Conservation (phyloP, 73 alveolate species). For the Uronychia setigera region DNA sequence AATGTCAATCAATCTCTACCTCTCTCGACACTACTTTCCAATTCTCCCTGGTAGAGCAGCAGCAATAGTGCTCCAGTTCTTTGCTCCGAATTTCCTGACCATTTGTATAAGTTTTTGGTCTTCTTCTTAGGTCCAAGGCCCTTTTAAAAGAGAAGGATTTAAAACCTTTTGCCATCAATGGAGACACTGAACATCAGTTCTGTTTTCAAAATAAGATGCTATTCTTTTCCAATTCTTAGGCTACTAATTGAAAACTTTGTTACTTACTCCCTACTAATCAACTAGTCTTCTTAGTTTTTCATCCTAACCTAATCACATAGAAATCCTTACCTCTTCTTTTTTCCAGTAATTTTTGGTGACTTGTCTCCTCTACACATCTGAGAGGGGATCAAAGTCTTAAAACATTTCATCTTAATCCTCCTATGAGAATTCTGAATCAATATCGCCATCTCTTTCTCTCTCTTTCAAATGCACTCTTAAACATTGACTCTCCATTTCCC, state of each 20-base stretch:
- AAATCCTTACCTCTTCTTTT: constrained; percentile 32
- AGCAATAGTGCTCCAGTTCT: constrained; percentile 86
- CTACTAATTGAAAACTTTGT: not conserved
- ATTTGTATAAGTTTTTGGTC: constrained; percentile 75
- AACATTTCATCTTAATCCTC: no score
- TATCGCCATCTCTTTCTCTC: no score
- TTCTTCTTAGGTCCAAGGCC: constrained; percentile 92
- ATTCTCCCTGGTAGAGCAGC: constrained; percentile 82
- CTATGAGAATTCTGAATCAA: no score
- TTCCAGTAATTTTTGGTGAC: constrained; percentile 38
- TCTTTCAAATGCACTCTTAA: no score
- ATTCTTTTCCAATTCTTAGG: constrained; percentile 76
- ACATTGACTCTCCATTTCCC: no score
- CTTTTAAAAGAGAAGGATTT: constrained; percentile 81
- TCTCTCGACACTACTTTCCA: constrained; percentile 89
- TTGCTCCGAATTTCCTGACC: constrained; percentile 78
- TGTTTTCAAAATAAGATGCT: constrained; percentile 63
- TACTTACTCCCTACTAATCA: constrained; percentile 54
- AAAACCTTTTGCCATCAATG: constrained; percentile 80
- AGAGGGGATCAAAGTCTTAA: no score
- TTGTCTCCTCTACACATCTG: not conserved
- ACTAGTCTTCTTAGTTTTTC: constrained; percentile 57
- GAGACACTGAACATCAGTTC: constrained; percentile 79
- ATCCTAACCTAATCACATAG: constrained; percentile 41
- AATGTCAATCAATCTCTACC: constrained; percentile 22